These are phyloP conservation scores for Schwanniomyces sp. DNA, from an alignment of 805 yeast genomes.

Conservation along the genomic window DNA sequence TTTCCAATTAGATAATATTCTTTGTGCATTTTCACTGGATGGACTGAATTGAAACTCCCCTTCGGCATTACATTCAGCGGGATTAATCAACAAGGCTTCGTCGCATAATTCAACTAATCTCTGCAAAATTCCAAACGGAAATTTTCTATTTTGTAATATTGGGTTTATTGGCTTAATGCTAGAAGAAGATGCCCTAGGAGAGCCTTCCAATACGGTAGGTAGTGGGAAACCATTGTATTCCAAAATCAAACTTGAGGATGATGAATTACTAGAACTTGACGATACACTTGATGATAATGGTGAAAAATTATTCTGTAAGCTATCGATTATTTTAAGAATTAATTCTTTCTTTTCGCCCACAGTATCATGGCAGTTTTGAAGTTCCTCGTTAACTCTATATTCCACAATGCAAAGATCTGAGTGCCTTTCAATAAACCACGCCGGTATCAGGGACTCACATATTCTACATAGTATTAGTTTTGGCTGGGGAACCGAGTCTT, in stretches of 20 bases:
- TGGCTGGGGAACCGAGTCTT: conserved; percentile 71
- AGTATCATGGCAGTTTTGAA: conserved; percentile 73
- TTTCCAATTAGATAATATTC: conserved; percentile 40
- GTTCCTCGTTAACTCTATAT: conserved; percentile 76
- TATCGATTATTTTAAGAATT: conserved; percentile 45
- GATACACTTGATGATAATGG: conserved; percentile 11
- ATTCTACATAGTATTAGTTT: conserved; percentile 82
- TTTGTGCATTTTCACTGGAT: conserved; percentile 56
- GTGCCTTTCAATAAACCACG: conserved; percentile 96
- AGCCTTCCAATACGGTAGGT: conserved; percentile 23
- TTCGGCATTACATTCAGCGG: conserved; percentile 40
- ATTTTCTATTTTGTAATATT: conserved; percentile 46
- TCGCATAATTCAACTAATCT: conserved; percentile 66
- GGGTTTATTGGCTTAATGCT: conserved; percentile 23
- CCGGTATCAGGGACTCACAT: conserved; percentile 87
- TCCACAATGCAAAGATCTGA: conserved; percentile 84
- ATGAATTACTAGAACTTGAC: conserved; percentile 8
- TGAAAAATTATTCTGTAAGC: conserved; percentile 17
- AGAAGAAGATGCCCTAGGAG: conserved; percentile 19
- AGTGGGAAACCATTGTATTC: conserved; percentile 64
- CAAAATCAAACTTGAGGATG: conserved; percentile 19
- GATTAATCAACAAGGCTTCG: conserved; percentile 69
- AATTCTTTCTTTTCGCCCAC: conserved; percentile 67
- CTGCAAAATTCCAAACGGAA: conserved; percentile 63
- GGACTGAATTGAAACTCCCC: conserved; percentile 51